Percentiles rank a stretch among this genome's conserved stretches.
Evolutionary conservation across 805 yeast genomes (phyloP).

Genomic region (Saccharomycopsis fibuligera): DNA sequence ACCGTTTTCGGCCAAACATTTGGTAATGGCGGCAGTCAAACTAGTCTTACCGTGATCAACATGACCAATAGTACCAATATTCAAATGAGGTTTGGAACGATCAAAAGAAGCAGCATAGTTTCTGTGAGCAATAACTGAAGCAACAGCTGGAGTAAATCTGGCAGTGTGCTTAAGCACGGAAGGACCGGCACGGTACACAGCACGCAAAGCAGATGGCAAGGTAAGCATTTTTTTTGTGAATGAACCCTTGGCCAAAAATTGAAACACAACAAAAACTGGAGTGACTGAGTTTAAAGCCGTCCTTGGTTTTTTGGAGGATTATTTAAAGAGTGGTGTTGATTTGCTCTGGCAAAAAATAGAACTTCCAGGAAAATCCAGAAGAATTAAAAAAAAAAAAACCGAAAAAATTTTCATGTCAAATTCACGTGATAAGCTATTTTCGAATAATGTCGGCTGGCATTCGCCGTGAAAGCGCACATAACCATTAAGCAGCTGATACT

Average conservation of each 20-base stretch:
- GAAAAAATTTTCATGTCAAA: too few relatives aligned
- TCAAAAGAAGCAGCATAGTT: slow-evolving; percentile 67
- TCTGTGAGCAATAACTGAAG: slow-evolving; percentile 18
- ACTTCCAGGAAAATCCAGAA: too few relatives aligned
- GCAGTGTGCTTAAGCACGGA: slow-evolving; percentile 22
- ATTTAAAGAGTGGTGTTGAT: too few relatives aligned
- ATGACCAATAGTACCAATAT: slow-evolving; percentile 97
- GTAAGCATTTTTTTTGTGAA: slow-evolving; percentile 14
- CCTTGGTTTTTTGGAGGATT: too few relatives aligned
- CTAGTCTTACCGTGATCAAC: slow-evolving; percentile 99
- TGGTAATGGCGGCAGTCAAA: slow-evolving; percentile 97
- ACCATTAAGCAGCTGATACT: too few relatives aligned
- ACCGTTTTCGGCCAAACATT: slow-evolving; percentile 79
- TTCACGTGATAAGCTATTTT: too few relatives aligned
- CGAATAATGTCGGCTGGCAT: too few relatives aligned
- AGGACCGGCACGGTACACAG: slow-evolving; percentile 8
- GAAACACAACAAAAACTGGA: slow-evolving; percentile 1
- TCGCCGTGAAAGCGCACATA: too few relatives aligned
- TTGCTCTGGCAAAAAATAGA: too few relatives aligned
- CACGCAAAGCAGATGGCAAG: slow-evolving; percentile 15
- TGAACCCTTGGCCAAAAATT: slow-evolving; percentile 14
- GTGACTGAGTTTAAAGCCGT: too few relatives aligned
- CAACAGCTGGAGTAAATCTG: slow-evolving; percentile 3
- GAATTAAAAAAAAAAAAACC: too few relatives aligned
- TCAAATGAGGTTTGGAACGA: slow-evolving; percentile 94